Evolutionary conservation across 345 rosid genomes (phyloP).

Genomic region (Syzygium aromaticum): DNA sequence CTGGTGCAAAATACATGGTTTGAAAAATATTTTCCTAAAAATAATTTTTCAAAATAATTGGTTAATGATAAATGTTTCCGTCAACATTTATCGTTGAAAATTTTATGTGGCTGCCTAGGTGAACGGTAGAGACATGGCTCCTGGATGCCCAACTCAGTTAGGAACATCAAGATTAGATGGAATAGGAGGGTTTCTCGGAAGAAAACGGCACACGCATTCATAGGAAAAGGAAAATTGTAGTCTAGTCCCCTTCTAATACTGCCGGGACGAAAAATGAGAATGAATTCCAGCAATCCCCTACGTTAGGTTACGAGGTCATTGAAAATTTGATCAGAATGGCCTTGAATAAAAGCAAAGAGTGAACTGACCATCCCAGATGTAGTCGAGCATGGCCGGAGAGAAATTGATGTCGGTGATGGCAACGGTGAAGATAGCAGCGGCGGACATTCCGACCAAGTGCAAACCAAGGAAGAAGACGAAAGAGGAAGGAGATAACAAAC

Average conservation of each 20-base stretch:
- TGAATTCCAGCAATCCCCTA: too few species aligned
- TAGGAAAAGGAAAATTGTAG: background rate
- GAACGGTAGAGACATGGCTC: rapidly evolving
- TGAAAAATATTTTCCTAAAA: background rate
- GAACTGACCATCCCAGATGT: background rate
- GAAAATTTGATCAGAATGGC: background rate
- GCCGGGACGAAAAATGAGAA: background rate
- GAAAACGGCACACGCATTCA: background rate
- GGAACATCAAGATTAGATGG: background rate
- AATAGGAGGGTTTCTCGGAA: background rate
- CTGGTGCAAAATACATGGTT: background rate
- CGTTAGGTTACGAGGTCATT: background rate
- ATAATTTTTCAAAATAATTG: rapidly evolving
- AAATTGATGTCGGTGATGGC: background rate
- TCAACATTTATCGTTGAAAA: background rate
- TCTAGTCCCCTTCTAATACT: background rate
- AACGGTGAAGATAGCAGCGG: rapidly evolving
- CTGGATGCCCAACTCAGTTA: background rate
- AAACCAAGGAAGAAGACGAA: background rate
- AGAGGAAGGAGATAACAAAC: background rate
- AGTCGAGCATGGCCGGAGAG: background rate
- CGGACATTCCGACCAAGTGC: background rate
- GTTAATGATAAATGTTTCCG: background rate
- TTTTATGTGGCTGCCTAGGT: background rate
- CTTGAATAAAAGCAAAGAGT: background rate